Conservation (phyloP, 2,329 filamentous ascomycete genomes). For the Beauveria medogensis region DNA sequence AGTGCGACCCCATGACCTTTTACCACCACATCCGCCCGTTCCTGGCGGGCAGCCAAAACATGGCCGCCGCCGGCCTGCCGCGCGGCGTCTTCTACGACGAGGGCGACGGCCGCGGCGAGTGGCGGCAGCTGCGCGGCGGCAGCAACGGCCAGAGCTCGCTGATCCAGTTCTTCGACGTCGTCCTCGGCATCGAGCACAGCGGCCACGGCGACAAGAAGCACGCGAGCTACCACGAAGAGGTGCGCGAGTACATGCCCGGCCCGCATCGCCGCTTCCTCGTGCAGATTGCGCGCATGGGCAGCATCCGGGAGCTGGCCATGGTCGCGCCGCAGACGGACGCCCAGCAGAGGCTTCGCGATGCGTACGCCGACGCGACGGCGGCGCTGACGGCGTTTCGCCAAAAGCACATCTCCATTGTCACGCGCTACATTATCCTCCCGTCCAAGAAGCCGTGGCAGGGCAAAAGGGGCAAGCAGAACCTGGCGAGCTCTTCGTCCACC, state of each 20-base stretch:
- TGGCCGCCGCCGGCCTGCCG: conserved; percentile 75
- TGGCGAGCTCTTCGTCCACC: conserved; percentile 36
- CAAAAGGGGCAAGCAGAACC: conserved; percentile 26
- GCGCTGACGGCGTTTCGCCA: conserved; percentile 71
- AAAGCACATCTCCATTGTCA: conserved; percentile 84
- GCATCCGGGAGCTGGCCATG: conserved; percentile 63
- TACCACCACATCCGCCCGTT: conserved; percentile 85
- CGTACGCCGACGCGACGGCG: conserved; percentile 65
- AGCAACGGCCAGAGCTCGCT: conserved; percentile 90
- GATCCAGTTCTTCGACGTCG: conserved; percentile 87
- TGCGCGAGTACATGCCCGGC: conserved; percentile 86
- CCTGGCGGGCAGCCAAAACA: conserved; percentile 86
- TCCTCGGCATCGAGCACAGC: conserved; percentile 72
- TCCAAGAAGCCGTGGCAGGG: conserved; percentile 38
- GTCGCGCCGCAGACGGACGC: conserved; percentile 42
- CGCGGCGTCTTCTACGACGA: conserved; percentile 79
- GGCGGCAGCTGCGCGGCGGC: conserved; percentile 75
- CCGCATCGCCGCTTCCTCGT: conserved; percentile 72
- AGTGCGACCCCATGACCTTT: conserved; percentile 79
- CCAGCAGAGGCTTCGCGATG: conserved; percentile 33
- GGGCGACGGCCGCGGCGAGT: conserved; percentile 40
- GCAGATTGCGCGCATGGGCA: conserved; percentile 60
- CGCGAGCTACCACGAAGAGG: conserved; percentile 50
- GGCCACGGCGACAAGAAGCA: conserved; percentile 29
- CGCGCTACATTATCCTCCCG: conserved; percentile 81